phyloP scores from a whole-genome alignment of 345 rosid species.

The Raphanus sativus region DNA sequence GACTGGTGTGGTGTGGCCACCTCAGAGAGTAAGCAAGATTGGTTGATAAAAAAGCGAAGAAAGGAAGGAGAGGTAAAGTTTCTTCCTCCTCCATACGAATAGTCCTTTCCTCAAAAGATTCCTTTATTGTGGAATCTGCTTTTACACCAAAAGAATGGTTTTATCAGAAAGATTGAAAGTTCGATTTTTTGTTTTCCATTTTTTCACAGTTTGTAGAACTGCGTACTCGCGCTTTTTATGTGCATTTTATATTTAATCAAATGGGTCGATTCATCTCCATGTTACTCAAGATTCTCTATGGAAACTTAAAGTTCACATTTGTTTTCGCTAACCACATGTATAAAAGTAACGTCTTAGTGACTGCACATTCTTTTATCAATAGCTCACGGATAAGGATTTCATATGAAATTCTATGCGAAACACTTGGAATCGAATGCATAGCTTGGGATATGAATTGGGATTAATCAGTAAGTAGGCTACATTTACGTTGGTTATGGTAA shows the following conservation, averaged over 20 bases:
- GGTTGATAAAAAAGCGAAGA: slow-evolving; percentile 26
- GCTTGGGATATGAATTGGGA: no score
- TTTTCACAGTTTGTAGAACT: not conserved
- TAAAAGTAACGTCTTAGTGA: not conserved
- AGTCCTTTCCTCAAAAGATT: not conserved
- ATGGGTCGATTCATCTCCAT: slow-evolving; percentile 1
- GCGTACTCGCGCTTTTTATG: not conserved
- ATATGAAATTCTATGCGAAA: no score
- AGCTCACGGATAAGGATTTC: no score
- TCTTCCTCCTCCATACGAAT: not conserved
- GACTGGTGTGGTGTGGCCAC: slow-evolving; percentile 78
- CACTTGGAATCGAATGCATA: no score
- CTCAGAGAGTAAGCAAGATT: slow-evolving; percentile 56
- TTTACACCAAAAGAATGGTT: slow-evolving; percentile 13
- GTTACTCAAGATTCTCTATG: slow-evolving; percentile 6
- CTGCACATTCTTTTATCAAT: not conserved
- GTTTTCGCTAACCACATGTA: no score
- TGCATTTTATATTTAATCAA: not conserved
- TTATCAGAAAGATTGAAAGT: slow-evolving; percentile 4
- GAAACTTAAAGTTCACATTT: not conserved
- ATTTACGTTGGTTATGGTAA: not conserved
- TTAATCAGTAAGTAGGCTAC: not conserved
- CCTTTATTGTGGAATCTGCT: not conserved
- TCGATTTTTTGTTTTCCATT: not conserved
- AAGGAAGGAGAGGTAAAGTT: slow-evolving; percentile 23